Percentiles rank a stretch among this genome's conserved stretches.
These are phyloP conservation scores for Verbena officinalis DNA, from an alignment of 257 asterid species.

Conservation along the genomic window DNA sequence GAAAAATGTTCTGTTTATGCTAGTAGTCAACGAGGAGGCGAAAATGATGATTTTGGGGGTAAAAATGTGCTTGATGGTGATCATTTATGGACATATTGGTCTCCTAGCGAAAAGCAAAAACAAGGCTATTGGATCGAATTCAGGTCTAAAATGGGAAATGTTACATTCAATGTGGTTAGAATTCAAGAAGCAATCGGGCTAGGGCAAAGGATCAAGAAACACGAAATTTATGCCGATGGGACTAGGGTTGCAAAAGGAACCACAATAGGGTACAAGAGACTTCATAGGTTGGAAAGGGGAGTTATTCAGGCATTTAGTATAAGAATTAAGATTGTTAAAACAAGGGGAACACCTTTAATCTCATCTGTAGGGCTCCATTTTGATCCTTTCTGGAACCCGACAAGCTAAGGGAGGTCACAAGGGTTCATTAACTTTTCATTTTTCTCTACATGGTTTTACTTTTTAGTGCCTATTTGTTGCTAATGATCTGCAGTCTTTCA, in stretches of 20 bases:
- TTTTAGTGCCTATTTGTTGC: constrained; percentile 1
- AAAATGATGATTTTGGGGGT: constrained; percentile 54
- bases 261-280: constrained; percentile 86
- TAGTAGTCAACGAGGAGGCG: constrained; percentile 78
- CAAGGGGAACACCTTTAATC: constrained; percentile 74
- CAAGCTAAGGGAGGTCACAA: constrained; percentile 17
- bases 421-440: constrained; percentile 15
- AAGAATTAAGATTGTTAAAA: constrained; percentile 57
- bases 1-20: constrained; percentile 41
- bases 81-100: constrained; percentile 92
- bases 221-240: constrained; percentile 65
- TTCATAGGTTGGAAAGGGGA: constrained; percentile 71
- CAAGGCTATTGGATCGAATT: constrained; percentile 67
- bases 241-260: constrained; percentile 54
- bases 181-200: constrained; percentile 93
- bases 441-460: not conserved
- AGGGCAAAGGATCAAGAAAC: constrained; percentile 73
- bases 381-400: constrained; percentile 86
- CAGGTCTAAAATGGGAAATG: constrained; percentile 29
- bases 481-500: too few species aligned
- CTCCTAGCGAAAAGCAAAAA: constrained; percentile 53
- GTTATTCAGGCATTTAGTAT: constrained; percentile 50
- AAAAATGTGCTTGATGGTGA: constrained; percentile 65
- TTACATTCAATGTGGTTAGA: constrained; percentile 76
- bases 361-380: constrained; percentile 85